Base-by-base conservation (phyloP, 139 green algal species). In the Monoraphidium neglectum region DNA sequence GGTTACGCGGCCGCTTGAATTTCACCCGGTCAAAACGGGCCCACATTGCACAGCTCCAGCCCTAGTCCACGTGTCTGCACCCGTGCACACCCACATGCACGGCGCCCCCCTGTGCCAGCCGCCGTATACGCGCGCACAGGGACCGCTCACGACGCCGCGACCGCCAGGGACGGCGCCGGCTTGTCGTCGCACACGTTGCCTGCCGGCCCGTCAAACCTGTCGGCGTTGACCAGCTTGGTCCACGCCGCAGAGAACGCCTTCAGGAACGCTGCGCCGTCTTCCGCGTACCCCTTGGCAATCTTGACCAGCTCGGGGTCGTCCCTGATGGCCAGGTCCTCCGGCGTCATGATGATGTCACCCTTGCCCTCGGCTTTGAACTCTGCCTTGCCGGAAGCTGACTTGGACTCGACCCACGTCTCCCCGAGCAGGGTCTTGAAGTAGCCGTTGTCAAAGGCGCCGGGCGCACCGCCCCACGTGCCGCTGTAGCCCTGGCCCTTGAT, bases 201-300 rank as follows among this genome's bases (percentile, higher is more conserved):
- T 2, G 59, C 32, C 24, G 82, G 82, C 1, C 82, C 82, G 4
- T 79, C 37, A 69, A 84, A 87, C 54, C 83, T 78, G 73, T 88
- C 83, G 2, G 80, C 80, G 40, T 86, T 86, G 80, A 88, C 86
- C 15, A 86, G 5, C 68, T 77, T 67, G 1, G 30, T 78, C 83
- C 83, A 88, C 0, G 68, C 83, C 2, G 32, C 61, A 0, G 67
- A 28, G 70, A 86, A 83, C 6, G 59, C 77, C 21, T 47, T 8
- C n/a, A 71, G 36, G 71, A 88, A 85, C 21, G 43, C 36, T 4
- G n/a, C 51, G 21, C 72, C 64, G 69, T 84, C 67, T 1, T 47
- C 53, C 2, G 73, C 77, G 54, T 72, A 88, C 80, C 81, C 69
- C 70, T 75, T n/a, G 18, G 77, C 71, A n/a, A 75, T 66, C 8